These are phyloP conservation scores for Dryadomyces quercus-mongolicae DNA, from an alignment of 2,329 filamentous ascomycete species.

Conservation along the genomic window DNA sequence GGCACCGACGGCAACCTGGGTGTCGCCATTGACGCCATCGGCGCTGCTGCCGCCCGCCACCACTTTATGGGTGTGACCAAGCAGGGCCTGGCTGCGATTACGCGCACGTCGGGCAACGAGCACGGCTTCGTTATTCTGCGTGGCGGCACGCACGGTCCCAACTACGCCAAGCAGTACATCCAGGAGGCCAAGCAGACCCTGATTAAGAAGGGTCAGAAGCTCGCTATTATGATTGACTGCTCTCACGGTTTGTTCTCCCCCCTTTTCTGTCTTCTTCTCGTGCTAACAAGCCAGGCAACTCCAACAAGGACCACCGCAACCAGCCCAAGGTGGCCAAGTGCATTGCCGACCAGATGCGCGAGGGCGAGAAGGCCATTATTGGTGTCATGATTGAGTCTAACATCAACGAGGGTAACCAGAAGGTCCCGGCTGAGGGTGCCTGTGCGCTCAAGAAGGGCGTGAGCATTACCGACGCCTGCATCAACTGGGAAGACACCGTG, in stretches of 20 bases:
- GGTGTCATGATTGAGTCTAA: slow-evolving; percentile 99
- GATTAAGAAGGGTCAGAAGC: slow-evolving; percentile 68
- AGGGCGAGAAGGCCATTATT: slow-evolving; percentile 78
- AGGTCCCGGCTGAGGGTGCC: slow-evolving; percentile 75
- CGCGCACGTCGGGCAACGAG: slow-evolving; percentile 84
- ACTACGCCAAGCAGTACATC: slow-evolving; percentile 82
- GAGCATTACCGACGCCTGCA: slow-evolving; percentile 93
- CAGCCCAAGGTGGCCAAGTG: slow-evolving; percentile 83
- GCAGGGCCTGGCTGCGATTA: slow-evolving; percentile 90
- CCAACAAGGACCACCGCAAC: slow-evolving; percentile 93
- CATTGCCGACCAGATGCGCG: slow-evolving; percentile 73
- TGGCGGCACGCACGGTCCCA: slow-evolving; percentile 83
- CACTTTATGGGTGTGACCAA: slow-evolving; percentile 99
- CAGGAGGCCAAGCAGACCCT: slow-evolving; percentile 65
- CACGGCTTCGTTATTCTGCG: slow-evolving; percentile 95
- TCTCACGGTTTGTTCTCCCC: slow-evolving; percentile 63
- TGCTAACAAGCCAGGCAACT: slow-evolving; percentile 55
- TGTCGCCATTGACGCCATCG: slow-evolving; percentile 93
- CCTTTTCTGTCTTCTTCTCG: background rate
- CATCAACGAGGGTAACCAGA: slow-evolving; percentile 82
- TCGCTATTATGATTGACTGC: slow-evolving; percentile 96
- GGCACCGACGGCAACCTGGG: slow-evolving; percentile 86
- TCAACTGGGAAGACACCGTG: slow-evolving; percentile 81
- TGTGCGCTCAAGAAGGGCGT: slow-evolving; percentile 73
- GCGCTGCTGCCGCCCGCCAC: slow-evolving; percentile 71